Percentiles rank a stretch among this genome's conserved stretches.
These are phyloP conservation scores for Sonneratia alba DNA, from an alignment of 345 rosid species.

Conservation along the genomic window DNA sequence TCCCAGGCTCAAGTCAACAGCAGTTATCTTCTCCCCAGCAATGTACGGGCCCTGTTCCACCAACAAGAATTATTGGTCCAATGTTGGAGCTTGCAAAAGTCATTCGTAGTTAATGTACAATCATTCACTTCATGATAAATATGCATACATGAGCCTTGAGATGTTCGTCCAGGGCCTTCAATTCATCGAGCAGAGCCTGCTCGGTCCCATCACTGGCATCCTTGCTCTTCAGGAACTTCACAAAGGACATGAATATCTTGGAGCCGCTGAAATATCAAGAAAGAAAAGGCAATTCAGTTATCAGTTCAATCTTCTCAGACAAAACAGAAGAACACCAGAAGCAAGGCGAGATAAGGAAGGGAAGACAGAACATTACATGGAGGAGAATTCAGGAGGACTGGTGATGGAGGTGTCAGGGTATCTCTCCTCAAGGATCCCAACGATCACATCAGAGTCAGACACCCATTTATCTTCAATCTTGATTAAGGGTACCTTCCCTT, in stretches of 20 bases:
- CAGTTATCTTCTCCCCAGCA: slow-evolving; percentile 68
- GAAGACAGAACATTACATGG: slow-evolving; percentile 34
- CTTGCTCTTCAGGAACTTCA: slow-evolving; percentile 74
- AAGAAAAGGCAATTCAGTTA: neutral
- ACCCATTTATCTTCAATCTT: slow-evolving; percentile 81
- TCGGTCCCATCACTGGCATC: slow-evolving; percentile 67
- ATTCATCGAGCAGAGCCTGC: slow-evolving; percentile 61
- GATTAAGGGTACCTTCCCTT: slow-evolving; percentile 71
- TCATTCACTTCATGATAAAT: neutral
- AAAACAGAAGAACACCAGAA: neutral
- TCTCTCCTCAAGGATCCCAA: slow-evolving; percentile 68
- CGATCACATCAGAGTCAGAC: slow-evolving; percentile 77
- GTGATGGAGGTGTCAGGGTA: slow-evolving; percentile 64
- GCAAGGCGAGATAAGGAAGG: neutral
- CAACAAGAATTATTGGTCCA: neutral
- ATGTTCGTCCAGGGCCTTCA: slow-evolving; percentile 76
- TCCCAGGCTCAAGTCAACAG: slow-evolving; percentile 73
- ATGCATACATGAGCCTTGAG: slow-evolving; percentile 48
- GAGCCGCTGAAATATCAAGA: slow-evolving; percentile 40
- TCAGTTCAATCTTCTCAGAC: neutral
- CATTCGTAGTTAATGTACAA: neutral
- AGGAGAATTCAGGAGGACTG: slow-evolving; percentile 53
- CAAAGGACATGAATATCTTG: slow-evolving; percentile 51
- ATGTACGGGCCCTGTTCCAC: slow-evolving; percentile 53
- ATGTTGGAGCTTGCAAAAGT: neutral